Conservation (phyloP, 202 grass and related monocot species). For the Carex sylvatica region DNA sequence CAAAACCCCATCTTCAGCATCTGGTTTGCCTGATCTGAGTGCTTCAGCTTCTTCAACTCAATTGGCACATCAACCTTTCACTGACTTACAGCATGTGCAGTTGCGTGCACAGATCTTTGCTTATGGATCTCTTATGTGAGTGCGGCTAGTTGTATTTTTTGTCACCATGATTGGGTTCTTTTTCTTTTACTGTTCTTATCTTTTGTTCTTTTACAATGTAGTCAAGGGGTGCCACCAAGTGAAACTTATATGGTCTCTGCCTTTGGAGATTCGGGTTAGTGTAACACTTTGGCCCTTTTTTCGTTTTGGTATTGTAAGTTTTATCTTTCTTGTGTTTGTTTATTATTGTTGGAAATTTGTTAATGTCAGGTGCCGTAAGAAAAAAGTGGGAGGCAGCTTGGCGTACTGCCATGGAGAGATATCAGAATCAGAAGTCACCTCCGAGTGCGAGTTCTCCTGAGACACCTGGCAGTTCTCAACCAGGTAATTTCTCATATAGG, state of each 20-base stretch:
- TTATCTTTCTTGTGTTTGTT: constrained; percentile 11
- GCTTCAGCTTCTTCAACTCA: constrained; percentile 48
- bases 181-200: constrained; percentile 6
- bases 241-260: constrained; percentile 94
- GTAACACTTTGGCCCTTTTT: constrained; percentile 10
- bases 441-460: constrained; percentile 43
- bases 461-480: constrained; percentile 50
- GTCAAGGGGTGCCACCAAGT: constrained; percentile 80
- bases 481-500: constrained; percentile 41
- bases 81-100: constrained; percentile 84
- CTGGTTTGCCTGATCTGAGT: constrained; percentile 52
- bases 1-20: constrained; percentile 46
- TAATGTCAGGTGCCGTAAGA: constrained; percentile 48
- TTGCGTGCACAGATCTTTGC: constrained; percentile 96
- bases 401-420: constrained; percentile 61
- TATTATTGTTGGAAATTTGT: constrained; percentile 18
- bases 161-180: not conserved
- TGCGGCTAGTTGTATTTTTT: constrained; percentile 34
- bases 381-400: constrained; percentile 69
- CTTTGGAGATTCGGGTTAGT: constrained; percentile 89
- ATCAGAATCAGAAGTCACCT: constrained; percentile 62
- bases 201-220: constrained; percentile 46
- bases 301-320: constrained; percentile 8
- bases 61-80: constrained; percentile 65
- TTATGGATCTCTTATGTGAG: constrained; percentile 98